A percentile compares a stretch with the other conserved stretches of the same genome.
These are phyloP conservation scores for Calonectria honghensis DNA, from an alignment of 2,329 filamentous ascomycete species.

Conservation along the genomic window DNA sequence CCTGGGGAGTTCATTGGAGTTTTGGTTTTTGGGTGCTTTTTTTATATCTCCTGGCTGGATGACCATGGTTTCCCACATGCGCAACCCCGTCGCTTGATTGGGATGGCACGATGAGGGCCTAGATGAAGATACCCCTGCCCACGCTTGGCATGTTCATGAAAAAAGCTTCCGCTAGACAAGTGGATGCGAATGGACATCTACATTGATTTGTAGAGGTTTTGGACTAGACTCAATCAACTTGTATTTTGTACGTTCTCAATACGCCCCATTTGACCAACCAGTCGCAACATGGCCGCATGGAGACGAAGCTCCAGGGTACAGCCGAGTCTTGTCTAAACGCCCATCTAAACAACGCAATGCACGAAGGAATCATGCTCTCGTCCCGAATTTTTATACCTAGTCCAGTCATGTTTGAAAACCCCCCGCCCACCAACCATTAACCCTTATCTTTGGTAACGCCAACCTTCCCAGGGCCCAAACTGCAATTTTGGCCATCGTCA, in stretches of 20 bases:
- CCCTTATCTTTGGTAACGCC: constrained; percentile 30
- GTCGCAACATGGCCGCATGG: constrained; percentile 3
- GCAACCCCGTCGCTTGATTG: neutral
- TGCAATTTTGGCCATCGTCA: constrained; percentile 34
- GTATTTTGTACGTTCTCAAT: constrained; percentile 34
- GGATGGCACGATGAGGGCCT: constrained; percentile 33
- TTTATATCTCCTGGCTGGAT: constrained; percentile 12
- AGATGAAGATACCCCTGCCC: constrained; percentile 50
- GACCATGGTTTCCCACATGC: constrained; percentile 15
- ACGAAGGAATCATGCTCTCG: constrained; percentile 23
- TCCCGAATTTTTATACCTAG: constrained; percentile 17
- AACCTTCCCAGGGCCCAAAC: constrained; percentile 15
- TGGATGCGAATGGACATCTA: constrained; percentile 42
- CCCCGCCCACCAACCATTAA: constrained; percentile 19
- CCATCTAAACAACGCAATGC: constrained; percentile 39
- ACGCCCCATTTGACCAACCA: constrained; percentile 17
- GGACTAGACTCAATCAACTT: constrained; percentile 33
- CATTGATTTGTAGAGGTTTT: constrained; percentile 24
- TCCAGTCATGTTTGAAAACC: constrained; percentile 3
- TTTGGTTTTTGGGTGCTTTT: constrained; percentile 27
- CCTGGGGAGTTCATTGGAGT: constrained; percentile 26
- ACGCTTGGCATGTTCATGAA: constrained; percentile 40
- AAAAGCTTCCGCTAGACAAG: constrained; percentile 29
- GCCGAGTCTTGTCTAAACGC: constrained; percentile 35
- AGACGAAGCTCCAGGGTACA: constrained; percentile 17